Evolutionary conservation across 2,329 filamentous ascomycete genomes (phyloP).

Genomic region (Aspergillus piperis): DNA sequence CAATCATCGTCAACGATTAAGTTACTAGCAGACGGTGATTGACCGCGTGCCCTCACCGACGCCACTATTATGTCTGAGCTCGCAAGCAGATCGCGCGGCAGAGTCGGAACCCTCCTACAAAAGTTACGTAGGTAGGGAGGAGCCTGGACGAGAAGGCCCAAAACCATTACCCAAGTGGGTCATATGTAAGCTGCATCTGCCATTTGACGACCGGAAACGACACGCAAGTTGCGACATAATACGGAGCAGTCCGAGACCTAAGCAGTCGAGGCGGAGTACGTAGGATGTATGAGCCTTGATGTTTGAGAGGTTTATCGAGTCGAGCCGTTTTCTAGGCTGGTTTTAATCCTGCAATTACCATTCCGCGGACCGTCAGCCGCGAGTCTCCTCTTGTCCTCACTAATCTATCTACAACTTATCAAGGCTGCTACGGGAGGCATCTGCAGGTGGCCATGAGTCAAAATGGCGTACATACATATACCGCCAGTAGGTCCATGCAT

Average conservation of each 20-base stretch:
- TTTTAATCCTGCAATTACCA: neutral
- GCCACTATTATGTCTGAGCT: slow-evolving; percentile 18
- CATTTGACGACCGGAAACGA: neutral
- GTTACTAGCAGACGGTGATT: neutral
- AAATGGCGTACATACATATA: slow-evolving; percentile 18
- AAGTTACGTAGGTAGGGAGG: neutral
- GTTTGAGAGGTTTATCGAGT: neutral
- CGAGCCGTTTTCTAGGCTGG: neutral
- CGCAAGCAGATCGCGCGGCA: slow-evolving; percentile 12
- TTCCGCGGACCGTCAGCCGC: neutral
- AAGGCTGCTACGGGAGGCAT: slow-evolving; percentile 4
- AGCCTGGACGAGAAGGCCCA: neutral
- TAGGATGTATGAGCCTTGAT: neutral
- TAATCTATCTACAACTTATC: neutral
- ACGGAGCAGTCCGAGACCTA: neutral
- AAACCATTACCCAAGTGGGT: neutral
- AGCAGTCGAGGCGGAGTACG: neutral
- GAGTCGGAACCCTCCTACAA: neutral
- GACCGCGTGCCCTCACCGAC: slow-evolving; percentile 13
- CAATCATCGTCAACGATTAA: neutral
- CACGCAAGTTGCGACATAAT: neutral
- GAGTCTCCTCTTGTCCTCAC: neutral
- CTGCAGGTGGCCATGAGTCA: slow-evolving; percentile 22
- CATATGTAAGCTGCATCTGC: neutral
- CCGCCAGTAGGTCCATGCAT: slow-evolving; percentile 15